Conservation (phyloP, 352 stramenopile genomes). For the Globisporangium mamillatum region DNA sequence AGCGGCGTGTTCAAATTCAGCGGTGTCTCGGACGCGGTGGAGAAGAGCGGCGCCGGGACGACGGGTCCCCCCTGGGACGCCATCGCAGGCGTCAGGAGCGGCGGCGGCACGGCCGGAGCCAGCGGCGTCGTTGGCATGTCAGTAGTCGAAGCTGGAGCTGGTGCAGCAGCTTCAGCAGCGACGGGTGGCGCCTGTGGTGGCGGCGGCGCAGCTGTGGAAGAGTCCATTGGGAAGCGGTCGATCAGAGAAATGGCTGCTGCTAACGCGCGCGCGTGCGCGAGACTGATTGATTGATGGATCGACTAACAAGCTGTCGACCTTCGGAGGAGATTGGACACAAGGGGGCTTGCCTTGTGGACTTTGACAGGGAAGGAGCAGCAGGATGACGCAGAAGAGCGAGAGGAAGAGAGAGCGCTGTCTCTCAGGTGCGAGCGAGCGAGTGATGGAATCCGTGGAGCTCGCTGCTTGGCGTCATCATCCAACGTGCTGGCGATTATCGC, state of each 20-base stretch:
- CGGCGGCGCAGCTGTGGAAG: neutral
- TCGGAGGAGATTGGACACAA: neutral
- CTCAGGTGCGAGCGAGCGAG: neutral
- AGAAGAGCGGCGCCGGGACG: conserved; percentile 4
- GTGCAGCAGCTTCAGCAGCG: neutral
- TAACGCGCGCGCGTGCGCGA: neutral
- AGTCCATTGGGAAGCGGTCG: neutral
- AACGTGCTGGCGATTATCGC: no score
- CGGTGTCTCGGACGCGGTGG: conserved; percentile 11
- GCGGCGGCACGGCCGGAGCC: conserved; percentile 2
- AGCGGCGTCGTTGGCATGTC: conserved; percentile 3
- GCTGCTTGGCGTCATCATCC: no score
- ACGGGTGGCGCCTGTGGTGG: neutral
- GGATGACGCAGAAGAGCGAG: neutral
- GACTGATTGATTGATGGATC: neutral
- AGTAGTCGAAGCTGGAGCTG: neutral
- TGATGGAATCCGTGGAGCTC: neutral
- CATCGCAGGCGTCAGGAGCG: conserved; percentile 3
- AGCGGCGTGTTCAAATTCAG: conserved; percentile 20
- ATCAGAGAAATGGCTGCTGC: neutral
- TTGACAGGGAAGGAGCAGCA: neutral
- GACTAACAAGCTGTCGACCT: neutral
- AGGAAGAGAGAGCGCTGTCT: neutral
- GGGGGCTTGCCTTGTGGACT: no score
- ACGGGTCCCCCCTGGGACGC: neutral